Evolutionary conservation across 129 eudicot genomes (phyloP).

Genomic region (Flaveria ramosissima): DNA sequence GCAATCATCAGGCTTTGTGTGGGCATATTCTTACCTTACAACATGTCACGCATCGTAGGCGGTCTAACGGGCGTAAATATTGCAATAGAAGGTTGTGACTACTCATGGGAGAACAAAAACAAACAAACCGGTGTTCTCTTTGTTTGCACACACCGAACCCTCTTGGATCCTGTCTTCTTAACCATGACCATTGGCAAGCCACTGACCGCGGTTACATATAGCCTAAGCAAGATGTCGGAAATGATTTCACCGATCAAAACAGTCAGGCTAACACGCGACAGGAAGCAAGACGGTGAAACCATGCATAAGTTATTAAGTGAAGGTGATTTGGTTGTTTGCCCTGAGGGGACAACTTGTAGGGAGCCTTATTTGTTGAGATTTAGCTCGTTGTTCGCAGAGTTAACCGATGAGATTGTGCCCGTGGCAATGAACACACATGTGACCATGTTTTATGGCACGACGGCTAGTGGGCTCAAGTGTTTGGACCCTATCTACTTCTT

Average conservation of each 20-base stretch:
- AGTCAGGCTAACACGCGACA: conserved; percentile 58
- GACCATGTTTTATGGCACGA: conserved; percentile 88
- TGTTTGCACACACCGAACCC: conserved; percentile 89
- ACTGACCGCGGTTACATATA: conserved; percentile 84
- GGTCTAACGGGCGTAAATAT: conserved; percentile 47
- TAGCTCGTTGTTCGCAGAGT: conserved; percentile 86
- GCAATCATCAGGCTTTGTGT: conserved; percentile 54
- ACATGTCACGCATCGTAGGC: conserved; percentile 51
- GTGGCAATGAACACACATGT: conserved; percentile 81
- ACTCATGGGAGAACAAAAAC: conserved; percentile 24
- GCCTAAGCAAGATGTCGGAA: conserved; percentile 80
- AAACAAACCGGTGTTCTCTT: conserved; percentile 65
- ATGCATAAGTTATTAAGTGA: conserved; percentile 61
- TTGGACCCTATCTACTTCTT: conserved; percentile 82
- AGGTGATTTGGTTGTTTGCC: conserved; percentile 88
- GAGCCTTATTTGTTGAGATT: conserved; percentile 85
- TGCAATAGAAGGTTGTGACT: conserved; percentile 36
- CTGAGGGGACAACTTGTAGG: conserved; percentile 96
- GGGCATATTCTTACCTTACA: conserved; percentile 66
- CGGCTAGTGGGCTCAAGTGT: conserved; percentile 91
- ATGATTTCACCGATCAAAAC: conserved; percentile 71
- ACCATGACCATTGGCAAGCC: conserved; percentile 52
- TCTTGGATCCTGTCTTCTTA: conserved; percentile 76
- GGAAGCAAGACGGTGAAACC: conserved; percentile 57
- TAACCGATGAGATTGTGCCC: conserved; percentile 88